Percentiles rank a stretch among this genome's conserved stretches.
phyloP scores from a whole-genome alignment of 306 rosid species.

The Malus asiatica region DNA sequence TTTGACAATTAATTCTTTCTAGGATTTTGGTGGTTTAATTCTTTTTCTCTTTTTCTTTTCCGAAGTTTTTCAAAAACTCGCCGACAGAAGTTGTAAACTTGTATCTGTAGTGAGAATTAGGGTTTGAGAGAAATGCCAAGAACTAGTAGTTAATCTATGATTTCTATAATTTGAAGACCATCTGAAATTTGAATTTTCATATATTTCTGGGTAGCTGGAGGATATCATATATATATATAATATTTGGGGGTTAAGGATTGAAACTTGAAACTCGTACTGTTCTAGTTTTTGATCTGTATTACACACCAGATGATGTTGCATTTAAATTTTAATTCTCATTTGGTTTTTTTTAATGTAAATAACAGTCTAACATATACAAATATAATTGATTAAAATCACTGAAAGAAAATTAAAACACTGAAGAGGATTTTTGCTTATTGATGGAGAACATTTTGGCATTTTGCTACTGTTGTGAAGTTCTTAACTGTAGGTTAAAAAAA shows the following conservation, averaged over 20 bases:
- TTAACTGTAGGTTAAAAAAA: neutral
- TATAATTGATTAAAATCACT: too few species aligned
- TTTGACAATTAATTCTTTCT: slow-evolving; percentile 20
- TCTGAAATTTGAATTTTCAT: neutral
- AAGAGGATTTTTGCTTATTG: neutral
- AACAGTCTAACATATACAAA: neutral
- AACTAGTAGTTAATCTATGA: neutral
- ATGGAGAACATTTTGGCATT: neutral
- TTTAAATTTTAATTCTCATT: neutral
- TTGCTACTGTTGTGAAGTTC: neutral
- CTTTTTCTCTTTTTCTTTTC: neutral
- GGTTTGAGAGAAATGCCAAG: neutral
- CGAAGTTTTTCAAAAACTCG: neutral
- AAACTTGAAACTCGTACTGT: neutral
- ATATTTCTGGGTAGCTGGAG: neutral
- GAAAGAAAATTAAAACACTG: neutral
- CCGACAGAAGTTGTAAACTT: neutral
- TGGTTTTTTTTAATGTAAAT: neutral
- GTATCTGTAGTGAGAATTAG: neutral
- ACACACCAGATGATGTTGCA: neutral
- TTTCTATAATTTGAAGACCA: neutral
- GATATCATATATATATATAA: neutral
- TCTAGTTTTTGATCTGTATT: neutral
- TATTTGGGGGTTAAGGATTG: neutral
- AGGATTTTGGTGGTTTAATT: neutral